A percentile compares a stretch with the other conserved stretches of the same genome.
These are phyloP conservation scores for Penicillium herquei DNA, from an alignment of 495 filamentous ascomycete species.

Conservation along the genomic window DNA sequence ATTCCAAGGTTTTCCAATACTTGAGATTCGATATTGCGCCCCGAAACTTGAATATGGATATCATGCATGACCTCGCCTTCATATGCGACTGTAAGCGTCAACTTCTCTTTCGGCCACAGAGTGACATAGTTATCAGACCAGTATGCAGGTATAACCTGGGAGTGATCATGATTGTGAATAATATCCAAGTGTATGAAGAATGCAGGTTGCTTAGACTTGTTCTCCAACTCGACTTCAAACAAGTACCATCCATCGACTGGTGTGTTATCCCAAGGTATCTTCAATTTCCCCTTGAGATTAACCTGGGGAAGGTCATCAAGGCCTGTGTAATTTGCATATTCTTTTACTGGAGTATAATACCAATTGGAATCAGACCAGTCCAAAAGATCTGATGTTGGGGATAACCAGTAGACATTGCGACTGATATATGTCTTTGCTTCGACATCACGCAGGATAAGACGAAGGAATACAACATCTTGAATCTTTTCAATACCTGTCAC, in stretches of 20 bases:
- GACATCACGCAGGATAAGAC: conserved; percentile 40
- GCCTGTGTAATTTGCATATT: conserved; percentile 52
- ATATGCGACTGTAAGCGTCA: conserved; percentile 29
- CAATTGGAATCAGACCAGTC: conserved; percentile 57
- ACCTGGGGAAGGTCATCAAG: conserved; percentile 42
- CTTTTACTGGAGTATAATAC: conserved; percentile 56
- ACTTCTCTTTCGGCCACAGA: conserved; percentile 55
- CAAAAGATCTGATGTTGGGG: conserved; percentile 46
- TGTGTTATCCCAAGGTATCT: not conserved
- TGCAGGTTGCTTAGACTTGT: conserved; percentile 50
- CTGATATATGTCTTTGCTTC: conserved; percentile 34
- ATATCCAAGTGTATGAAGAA: conserved; percentile 55
- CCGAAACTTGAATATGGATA: conserved; percentile 5
- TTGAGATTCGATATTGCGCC: not conserved
- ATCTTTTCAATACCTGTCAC: conserved; percentile 31
- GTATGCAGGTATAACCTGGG: conserved; percentile 50
- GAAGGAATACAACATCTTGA: conserved; percentile 51
- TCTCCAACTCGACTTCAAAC: conserved; percentile 46
- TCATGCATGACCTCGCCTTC: conserved; percentile 8
- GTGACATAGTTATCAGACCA: conserved; percentile 67
- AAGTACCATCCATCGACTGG: conserved; percentile 3
- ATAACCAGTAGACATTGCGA: conserved; percentile 64
- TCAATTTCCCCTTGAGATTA: conserved; percentile 27
- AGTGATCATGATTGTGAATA: conserved; percentile 30
- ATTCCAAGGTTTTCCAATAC: not conserved